These are phyloP conservation scores for Jamesozyma spencerorum DNA, from an alignment of 805 yeast species.

Conservation along the genomic window DNA sequence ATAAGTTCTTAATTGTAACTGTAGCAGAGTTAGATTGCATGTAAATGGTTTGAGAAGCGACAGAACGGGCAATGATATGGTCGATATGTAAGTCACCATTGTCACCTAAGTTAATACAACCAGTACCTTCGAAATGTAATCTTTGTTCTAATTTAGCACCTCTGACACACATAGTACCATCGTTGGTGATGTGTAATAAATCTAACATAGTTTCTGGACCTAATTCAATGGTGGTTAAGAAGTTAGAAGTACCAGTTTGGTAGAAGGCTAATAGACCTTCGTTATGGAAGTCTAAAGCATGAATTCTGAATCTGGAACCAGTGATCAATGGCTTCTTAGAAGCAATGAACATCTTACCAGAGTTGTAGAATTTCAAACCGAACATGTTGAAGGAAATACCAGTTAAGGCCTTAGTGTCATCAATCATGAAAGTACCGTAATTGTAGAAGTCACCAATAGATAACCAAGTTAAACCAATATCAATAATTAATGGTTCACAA, in stretches of 20 bases:
- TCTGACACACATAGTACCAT: slow-evolving; percentile 10
- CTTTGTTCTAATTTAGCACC: slow-evolving; percentile 1
- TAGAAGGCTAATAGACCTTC: slow-evolving; percentile 3
- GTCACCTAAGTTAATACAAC: slow-evolving; percentile 10
- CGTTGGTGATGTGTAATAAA: slow-evolving; percentile 3
- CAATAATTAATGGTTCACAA: too few species aligned
- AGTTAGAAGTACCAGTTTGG: background rate
- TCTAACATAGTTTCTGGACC: slow-evolving; percentile 3
- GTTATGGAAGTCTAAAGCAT: slow-evolving; percentile 2
- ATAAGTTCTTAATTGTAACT: background rate
- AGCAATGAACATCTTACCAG: too few species aligned
- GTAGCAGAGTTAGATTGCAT: slow-evolving; percentile 5
- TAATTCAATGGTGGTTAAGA: slow-evolving; percentile 2
- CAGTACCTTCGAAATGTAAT: slow-evolving; percentile 7
- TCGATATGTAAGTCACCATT: slow-evolving; percentile 3
- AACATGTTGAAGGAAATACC: too few species aligned
- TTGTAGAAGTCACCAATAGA: too few species aligned
- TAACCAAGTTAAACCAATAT: too few species aligned
- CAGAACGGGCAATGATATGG: background rate
- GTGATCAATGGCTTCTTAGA: background rate
- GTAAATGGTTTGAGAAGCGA: slow-evolving; percentile 7
- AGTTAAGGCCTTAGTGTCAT: too few species aligned
- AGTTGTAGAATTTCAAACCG: too few species aligned
- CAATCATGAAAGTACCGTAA: too few species aligned
- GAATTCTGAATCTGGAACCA: slow-evolving; percentile 2